phyloP scores from a whole-genome alignment of 345 rosid genomes.

The Gossypium arboreum region DNA sequence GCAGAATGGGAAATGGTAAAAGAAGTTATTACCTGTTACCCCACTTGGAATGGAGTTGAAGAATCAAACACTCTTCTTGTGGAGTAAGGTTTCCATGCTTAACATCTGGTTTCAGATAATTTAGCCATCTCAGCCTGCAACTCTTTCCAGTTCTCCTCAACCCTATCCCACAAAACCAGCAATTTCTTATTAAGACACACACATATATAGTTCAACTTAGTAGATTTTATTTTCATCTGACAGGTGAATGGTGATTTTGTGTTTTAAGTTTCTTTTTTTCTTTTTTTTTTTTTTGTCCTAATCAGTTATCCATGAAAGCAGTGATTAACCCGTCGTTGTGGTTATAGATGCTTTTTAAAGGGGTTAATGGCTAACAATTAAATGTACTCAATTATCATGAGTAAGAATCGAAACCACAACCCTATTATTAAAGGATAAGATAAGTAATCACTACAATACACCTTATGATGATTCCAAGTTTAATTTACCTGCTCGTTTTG shows the following conservation, averaged over 20 bases:
- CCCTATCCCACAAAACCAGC: conserved; percentile 24
- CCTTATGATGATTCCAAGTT: not conserved
- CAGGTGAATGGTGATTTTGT: not conserved
- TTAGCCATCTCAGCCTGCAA: conserved; percentile 74
- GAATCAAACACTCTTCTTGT: conserved; percentile 55
- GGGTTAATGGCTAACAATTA: no score
- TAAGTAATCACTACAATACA: no score
- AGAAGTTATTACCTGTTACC: conserved; percentile 41
- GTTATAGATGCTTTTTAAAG: no score
- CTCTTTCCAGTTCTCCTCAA: conserved; percentile 69
- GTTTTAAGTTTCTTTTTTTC: no score
- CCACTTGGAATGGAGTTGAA: conserved; percentile 61
- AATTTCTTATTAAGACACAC: not conserved
- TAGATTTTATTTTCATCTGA: not conserved
- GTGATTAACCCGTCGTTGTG: no score
- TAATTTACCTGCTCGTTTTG: conserved; percentile 55
- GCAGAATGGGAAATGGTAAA: no score
- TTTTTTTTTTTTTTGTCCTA: no score
- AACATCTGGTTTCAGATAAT: conserved; percentile 67
- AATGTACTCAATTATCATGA: no score
- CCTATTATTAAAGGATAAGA: no score
- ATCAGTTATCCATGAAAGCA: no score
- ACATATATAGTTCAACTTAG: not conserved
- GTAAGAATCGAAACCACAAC: no score
- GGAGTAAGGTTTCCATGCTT: conserved; percentile 59